Base-by-base conservation (phyloP, 2,329 filamentous ascomycete genomes). In the Colletotrichum cuscutae region DNA sequence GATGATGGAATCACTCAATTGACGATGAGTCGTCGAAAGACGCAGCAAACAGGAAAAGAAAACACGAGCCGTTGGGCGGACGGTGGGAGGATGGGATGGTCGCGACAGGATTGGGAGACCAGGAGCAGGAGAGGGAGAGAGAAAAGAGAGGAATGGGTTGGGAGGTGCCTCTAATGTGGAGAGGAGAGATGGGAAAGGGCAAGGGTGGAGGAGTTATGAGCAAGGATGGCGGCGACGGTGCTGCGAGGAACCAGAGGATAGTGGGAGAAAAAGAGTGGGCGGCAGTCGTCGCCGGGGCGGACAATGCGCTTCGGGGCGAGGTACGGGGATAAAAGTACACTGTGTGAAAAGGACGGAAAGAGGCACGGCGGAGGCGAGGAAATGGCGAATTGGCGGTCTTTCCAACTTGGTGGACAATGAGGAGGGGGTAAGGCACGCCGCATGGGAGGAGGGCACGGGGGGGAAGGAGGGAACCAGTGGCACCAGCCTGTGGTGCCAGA, bases 121-220 rank as follows among this genome's bases (percentile, higher is more conserved):
- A 74, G 74, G 65, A 71, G 69, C 68, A 74, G 63, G 53, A 74
- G 69, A 54, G 72, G 64, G 42, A 69, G 68, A 74, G 74, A 74
- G 68, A 68, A 74, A 74, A 74, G 72, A 75, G 74, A 74, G 74
- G 68, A 75, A 74, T 73, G 72, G 74, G 69, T 69, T 73, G 72
- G 68, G 72, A 69, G 74, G 68, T 75, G 68, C 63, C 68, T 74
- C 73, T 75, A 74, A 74, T 74, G 74, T 72, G 74, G 72, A 72
- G 70, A 72, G 72, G 66, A 64, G 74, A 73, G 63, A 70, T 68
- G 65, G 66, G 67, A 66, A 74, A 71, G 64, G 68, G 65, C 63
- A 72, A 72, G 72, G 72, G 70, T 72, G 56, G 65, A 65, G 56
- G 56, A 67, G 69, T 56, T 72, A 69, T 49, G 72, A 65, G 53